Conservation (phyloP, 2,329 filamentous ascomycete genomes). For the Stachybotrys chlorohalonatus region DNA sequence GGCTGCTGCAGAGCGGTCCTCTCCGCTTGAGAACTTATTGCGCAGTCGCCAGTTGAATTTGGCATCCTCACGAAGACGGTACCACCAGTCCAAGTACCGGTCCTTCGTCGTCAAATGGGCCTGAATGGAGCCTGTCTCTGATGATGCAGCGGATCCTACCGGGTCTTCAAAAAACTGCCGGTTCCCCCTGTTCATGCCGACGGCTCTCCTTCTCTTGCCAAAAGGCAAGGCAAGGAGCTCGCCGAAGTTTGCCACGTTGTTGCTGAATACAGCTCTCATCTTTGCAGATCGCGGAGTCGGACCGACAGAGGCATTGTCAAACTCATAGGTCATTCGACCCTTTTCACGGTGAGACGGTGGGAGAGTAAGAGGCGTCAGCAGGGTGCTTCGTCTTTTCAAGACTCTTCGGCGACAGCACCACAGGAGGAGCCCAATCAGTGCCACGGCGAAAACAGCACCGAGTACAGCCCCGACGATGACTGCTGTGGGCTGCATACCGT, state of each 20-base stretch:
- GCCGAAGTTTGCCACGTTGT: constrained; percentile 18
- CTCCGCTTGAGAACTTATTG: constrained; percentile 2
- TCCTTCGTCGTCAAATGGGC: constrained; percentile 22
- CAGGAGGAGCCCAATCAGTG: constrained; percentile 36
- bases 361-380: constrained; percentile 37
- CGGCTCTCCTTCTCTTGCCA: constrained; percentile 14
- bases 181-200: constrained; percentile 43
- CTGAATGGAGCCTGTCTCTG: constrained; percentile 2
- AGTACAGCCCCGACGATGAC: constrained; percentile 43
- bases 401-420: constrained; percentile 41
- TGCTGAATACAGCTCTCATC: constrained; percentile 16
- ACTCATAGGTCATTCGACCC: constrained; percentile 10
- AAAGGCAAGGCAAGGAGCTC: constrained; percentile 9
- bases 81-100: constrained; percentile 36
- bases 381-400: constrained; percentile 31
- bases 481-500: constrained; percentile 10
- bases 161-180: constrained; percentile 37
- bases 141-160: background rate
- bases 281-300: constrained; percentile 33
- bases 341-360: constrained; percentile 11
- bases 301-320: constrained; percentile 37
- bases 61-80: constrained; percentile 28
- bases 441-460: constrained; percentile 33
- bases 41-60: constrained; percentile 27
- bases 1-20: background rate